Base-by-base conservation (phyloP, 441 rosid genomes). In the Croton setiger region DNA sequence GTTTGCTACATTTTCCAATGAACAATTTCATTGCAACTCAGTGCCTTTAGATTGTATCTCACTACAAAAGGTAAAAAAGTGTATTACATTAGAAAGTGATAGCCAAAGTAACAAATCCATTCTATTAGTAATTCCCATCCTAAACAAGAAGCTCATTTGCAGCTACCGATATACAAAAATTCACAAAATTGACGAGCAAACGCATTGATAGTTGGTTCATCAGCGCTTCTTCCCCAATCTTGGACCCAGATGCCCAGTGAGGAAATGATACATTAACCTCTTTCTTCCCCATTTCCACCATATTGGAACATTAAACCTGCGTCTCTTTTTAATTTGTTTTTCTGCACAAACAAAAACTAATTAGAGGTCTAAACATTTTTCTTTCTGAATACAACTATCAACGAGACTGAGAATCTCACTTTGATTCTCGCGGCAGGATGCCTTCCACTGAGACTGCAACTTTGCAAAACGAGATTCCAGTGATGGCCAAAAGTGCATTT, bases 231-330 rank as follows among this genome's bases (percentile, higher is more conserved):
- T 35, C 79, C 44, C 83, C 1, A 58, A 72, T 73, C 81, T 84
- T 67, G 76, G 71, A 21, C 55, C 82, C 69, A 71, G 69, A 63
- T 77, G 85, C 45, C 88, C 73, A 2, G 67, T 79, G 15, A 94
- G 79, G 51, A 83, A 68, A 52, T 76, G 79, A 80, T 83, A 90
- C 71, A 88, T 45, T 44, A 84, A 69, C 75, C 82, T 77, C 81
- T 87, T 94, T 70, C 89, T 78, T 43, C 98, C 96, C 82, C 81
- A 85, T 76, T 84, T 89, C 90, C 92, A 91, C 85, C 87, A 91
- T 35, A 74, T 33, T 3, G 92, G 98, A 21, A 78, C 77, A 63
- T 60, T 67, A 20, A 68, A 54, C 74, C 79, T 64, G 33, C 77
- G 79, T 73, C 84, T 79, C 86, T 63, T 87, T 72, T 76, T 84